Percentiles rank a stretch among this genome's conserved stretches.
These are phyloP conservation scores for Cocos nucifera DNA, from an alignment of 176 grass and related monocot genomes.

Conservation along the genomic window DNA sequence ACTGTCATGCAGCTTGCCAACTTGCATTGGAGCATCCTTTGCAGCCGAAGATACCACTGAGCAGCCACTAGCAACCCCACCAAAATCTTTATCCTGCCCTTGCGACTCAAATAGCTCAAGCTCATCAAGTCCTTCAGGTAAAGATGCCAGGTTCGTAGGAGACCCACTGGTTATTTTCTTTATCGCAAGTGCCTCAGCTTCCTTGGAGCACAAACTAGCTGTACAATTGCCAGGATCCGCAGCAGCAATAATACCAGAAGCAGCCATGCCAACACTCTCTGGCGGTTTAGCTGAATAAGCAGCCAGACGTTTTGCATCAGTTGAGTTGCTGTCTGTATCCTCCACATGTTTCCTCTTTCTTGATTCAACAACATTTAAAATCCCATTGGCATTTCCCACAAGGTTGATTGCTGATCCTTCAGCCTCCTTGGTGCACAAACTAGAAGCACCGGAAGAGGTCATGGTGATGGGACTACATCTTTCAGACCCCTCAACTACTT, in stretches of 20 bases:
- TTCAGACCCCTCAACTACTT: not conserved
- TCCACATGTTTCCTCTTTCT: slow-evolving; percentile 5
- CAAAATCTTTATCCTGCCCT: slow-evolving; percentile 18
- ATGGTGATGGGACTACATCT: not conserved
- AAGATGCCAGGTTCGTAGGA: slow-evolving; percentile 10
- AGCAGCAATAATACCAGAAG: slow-evolving; percentile 14
- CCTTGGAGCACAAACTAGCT: slow-evolving; percentile 26
- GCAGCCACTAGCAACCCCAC: not conserved
- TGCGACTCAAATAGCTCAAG: slow-evolving; percentile 31
- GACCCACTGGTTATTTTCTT: slow-evolving; percentile 21
- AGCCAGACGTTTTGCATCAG: not conserved
- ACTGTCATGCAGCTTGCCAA: slow-evolving; percentile 9
- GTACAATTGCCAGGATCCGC: slow-evolving; percentile 12
- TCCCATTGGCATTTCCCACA: not conserved
- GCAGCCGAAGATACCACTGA: slow-evolving; percentile 20
- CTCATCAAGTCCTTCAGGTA: slow-evolving; percentile 36
- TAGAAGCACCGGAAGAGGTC: not conserved
- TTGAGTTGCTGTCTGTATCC: not conserved
- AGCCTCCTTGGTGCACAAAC: too few relatives aligned
- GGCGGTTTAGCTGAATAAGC: slow-evolving; percentile 4
- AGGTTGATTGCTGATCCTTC: too few relatives aligned
- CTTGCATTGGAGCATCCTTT: slow-evolving; percentile 27
- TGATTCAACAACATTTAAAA: not conserved
- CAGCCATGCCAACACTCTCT: slow-evolving; percentile 21
- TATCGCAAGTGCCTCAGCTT: slow-evolving; percentile 31